Conservation (phyloP, 2,329 filamentous ascomycete genomes). For the Trichoderma oligosporum region DNA sequence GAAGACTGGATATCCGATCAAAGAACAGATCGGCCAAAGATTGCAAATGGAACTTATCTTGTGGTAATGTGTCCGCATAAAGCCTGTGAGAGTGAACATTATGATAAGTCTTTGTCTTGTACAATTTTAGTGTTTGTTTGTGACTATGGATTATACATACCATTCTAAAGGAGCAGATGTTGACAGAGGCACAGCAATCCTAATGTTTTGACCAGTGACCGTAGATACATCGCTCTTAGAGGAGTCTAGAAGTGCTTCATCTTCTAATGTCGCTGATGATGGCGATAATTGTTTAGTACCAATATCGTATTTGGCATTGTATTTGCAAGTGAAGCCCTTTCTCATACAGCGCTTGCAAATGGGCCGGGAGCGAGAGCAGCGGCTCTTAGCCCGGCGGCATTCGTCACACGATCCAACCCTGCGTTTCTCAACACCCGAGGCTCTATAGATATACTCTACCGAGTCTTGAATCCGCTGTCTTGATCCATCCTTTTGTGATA, state of each 20-base stretch:
- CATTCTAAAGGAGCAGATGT: neutral
- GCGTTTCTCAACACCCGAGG: slow-evolving; percentile 10
- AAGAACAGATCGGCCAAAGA: neutral
- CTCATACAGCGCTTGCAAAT: slow-evolving; percentile 6
- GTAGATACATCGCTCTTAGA: neutral
- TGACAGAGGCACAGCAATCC: neutral
- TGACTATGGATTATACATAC: neutral
- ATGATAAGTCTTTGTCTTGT: neutral
- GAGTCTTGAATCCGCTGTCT: slow-evolving; percentile 6
- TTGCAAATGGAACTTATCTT: neutral
- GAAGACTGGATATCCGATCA: slow-evolving; percentile 10
- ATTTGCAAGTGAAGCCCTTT: slow-evolving; percentile 8
- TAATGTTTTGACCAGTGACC: neutral
- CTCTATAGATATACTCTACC: slow-evolving; percentile 12
- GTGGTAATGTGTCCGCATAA: neutral
- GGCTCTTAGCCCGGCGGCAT: slow-evolving; percentile 11
- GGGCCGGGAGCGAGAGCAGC: slow-evolving; percentile 7
- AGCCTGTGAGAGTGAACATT: neutral
- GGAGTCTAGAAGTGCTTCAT: neutral
- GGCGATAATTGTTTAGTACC: neutral
- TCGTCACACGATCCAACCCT: slow-evolving; percentile 9
- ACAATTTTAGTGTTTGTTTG: neutral
- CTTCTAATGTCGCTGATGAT: neutral
- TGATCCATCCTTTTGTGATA: slow-evolving; percentile 8
- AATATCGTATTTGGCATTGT: slow-evolving; percentile 7